Evolutionary conservation across 2,329 filamentous ascomycete species (phyloP).

Genomic region (Orbilia oligospora): DNA sequence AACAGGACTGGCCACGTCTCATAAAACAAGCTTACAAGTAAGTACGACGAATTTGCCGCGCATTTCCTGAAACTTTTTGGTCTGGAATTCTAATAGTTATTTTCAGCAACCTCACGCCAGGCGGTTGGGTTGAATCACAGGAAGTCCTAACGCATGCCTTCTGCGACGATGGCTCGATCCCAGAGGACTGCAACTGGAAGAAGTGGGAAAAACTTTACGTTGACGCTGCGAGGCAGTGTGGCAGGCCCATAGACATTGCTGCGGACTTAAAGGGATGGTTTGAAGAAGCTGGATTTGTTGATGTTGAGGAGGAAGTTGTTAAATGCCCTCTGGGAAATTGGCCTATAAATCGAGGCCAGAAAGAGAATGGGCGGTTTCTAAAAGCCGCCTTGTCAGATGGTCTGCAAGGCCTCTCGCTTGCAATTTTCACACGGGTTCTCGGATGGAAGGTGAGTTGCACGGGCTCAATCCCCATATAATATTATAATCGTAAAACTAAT

Average conservation of each 20-base stretch:
- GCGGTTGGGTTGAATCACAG: slow-evolving; percentile 69
- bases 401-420: slow-evolving; percentile 66
- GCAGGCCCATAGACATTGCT: slow-evolving; percentile 66
- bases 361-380: slow-evolving; percentile 70
- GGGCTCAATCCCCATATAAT: not conserved
- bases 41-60: not conserved
- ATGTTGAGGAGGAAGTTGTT: slow-evolving; percentile 70
- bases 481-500: not conserved
- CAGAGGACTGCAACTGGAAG: slow-evolving; percentile 59
- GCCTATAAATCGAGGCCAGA: slow-evolving; percentile 71
- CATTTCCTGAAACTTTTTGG: not conserved
- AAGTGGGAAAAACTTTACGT: slow-evolving; percentile 64
- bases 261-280: slow-evolving; percentile 68
- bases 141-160: slow-evolving; percentile 68
- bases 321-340: slow-evolving; percentile 72
- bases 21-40: slow-evolving; percentile 59
- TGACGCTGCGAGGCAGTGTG: slow-evolving; percentile 65
- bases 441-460: slow-evolving; percentile 40
- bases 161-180: slow-evolving; percentile 69
- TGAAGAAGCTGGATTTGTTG: slow-evolving; percentile 71
- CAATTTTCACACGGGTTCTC: slow-evolving; percentile 48
- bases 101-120: slow-evolving; percentile 66
- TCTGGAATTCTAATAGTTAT: not conserved
- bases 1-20: slow-evolving; percentile 49
- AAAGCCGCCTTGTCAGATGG: slow-evolving; percentile 67